Evolutionary conservation across 2,329 filamentous ascomycete genomes (phyloP), one percentile per base, ranked within the genome.

Genomic region (Diaporthe sp.): DNA sequence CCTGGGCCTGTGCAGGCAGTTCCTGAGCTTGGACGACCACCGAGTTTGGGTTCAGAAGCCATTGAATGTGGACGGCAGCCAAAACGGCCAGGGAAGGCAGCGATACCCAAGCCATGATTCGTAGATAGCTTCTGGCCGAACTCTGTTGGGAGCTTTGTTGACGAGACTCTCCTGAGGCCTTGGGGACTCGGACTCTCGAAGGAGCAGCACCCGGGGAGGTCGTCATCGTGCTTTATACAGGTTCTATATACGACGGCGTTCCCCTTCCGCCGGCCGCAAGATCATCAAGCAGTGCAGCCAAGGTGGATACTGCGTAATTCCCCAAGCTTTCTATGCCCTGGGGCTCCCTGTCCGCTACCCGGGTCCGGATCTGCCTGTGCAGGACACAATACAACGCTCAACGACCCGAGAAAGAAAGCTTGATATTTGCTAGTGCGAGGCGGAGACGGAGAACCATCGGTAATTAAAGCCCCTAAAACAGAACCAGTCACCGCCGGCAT

Each of bases 1-100:
- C 74, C 71, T 86, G 85, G 6, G 84, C 85, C 72, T 82, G 81
- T 4, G 80, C 77, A 17, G 84, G 84, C n/a, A 77, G 35, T 6
- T 39, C 71, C 53, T 58, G 63, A 35, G 30, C 75, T 22, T 68
- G 59, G 19, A 37, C 72, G 12, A 32, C 35, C 19, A 71, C 37
- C 22, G 53, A 27, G n/a, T 27, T 30, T 5, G 74, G 72, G 22
- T 71, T 68, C 44, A 74, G 66, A 27, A 73, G 59, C 71, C 66
- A 73, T 58, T 74, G 72, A 17, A 75, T 44, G 25, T 72, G 56
- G 25, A 74, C 30, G 59, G 32, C 73, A 39, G 75, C 75, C 56
- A 74, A 42, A 13, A 71, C 32, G 72, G 75, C 75, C 44, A 72
- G 15, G 13, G 71, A 27, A 15, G 75, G 75, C 3, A 75, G 51